phyloP scores from a whole-genome alignment of 768 basidiomycete genomes.

The Lentinula boryana region DNA sequence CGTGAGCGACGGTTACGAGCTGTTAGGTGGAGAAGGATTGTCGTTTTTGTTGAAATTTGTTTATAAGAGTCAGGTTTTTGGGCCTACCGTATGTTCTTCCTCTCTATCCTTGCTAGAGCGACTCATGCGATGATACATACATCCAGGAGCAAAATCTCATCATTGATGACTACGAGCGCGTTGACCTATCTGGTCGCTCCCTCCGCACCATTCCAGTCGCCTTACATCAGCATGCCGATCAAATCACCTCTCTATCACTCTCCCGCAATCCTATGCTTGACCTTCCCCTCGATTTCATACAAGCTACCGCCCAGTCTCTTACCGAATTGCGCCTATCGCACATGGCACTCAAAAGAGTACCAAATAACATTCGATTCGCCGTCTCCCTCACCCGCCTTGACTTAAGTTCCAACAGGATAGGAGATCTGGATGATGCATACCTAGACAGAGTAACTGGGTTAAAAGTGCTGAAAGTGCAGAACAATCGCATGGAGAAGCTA shows the following conservation, averaged over 20 bases:
- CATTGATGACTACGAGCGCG: constrained; percentile 65
- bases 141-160: constrained; percentile 66
- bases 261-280: constrained; percentile 95
- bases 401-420: constrained; percentile 87
- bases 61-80: constrained; percentile 73
- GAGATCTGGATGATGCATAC: constrained; percentile 80
- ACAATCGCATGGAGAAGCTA: constrained; percentile 85
- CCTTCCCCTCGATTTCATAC: constrained; percentile 94
- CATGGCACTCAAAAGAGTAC: constrained; percentile 94
- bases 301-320: constrained; percentile 67
- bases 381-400: constrained; percentile 73
- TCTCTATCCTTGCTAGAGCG: neutral
- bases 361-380: constrained; percentile 74
- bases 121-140: neutral
- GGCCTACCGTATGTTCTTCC: constrained; percentile 44
- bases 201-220: constrained; percentile 85
- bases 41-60: constrained; percentile 86
- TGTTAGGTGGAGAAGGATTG: constrained; percentile 72
- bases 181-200: constrained; percentile 78
- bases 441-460: constrained; percentile 74
- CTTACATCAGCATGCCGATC: constrained; percentile 78
- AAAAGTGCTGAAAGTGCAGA: constrained; percentile 68
- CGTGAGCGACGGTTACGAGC: constrained; percentile 69
- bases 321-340: constrained; percentile 82
- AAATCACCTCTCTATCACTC: constrained; percentile 79